Evolutionary conservation across 1,139 yeast genomes (phyloP), one percentile per base, ranked within the genome.

Genomic region (Saccharomyces hybrid): DNA sequence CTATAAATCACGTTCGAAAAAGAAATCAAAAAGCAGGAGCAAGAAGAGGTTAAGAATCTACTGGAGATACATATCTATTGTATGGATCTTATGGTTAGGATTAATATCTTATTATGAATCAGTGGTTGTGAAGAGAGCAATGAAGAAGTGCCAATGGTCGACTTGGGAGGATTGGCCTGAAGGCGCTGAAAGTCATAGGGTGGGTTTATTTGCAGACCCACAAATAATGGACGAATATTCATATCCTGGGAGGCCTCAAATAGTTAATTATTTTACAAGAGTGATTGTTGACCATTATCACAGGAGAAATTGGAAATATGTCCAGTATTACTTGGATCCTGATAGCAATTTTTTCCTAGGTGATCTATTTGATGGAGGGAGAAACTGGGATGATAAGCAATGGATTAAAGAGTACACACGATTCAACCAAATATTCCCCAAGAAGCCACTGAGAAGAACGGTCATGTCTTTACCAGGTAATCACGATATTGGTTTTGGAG

Each of bases 401-500:
- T 93, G 98, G 97, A 65, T 78, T 38, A 72, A 76, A n/a, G 98
- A 93, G 68, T 84, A 78, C 63, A 65, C 69, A 28, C 73, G 99
- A 54, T 93, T 88, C 68, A 78, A 79, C 62, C 61, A 69, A 1
- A 80, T 93, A 1, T 93, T 87, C 67, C 80, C 73, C 59, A 73
- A 62, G 71, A 81, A 71, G 49, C 72, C 71, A 41, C 71, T 64
- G 55, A 76, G 81, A 52, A 69, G 75, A 31, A 80, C 82, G 3
- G 73, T 81, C 59, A 75, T 79, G 63, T 80, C 84, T 1, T 71
- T 93, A 11, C 96, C 98, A 0, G 99, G 99, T 2, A 93, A 93
- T 65, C 99, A 93, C 68, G 99, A 93, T 68, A 88, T 93, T 61
- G 99, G 99, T 0, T 91, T 86, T 68, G 96, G 95, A 38, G 80